A percentile compares a stretch with the other conserved stretches of the same genome.
Evolutionary conservation across 208 protist genomes (phyloP).

Genomic region (Trypanosoma congolense): DNA sequence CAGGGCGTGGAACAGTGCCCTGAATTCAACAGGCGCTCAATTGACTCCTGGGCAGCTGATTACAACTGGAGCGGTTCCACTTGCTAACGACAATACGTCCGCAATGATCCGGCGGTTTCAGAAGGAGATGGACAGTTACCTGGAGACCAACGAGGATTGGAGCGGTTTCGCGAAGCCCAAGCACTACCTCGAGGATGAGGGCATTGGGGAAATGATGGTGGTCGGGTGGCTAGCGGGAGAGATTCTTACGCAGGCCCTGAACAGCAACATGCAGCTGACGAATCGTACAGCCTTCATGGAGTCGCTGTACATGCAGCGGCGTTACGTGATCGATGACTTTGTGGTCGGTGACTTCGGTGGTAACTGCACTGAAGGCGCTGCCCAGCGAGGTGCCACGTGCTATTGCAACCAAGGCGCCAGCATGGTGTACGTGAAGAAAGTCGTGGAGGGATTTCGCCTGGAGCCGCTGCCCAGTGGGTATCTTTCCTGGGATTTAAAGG

Average conservation of each 20-base stretch:
- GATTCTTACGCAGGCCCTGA: not conserved
- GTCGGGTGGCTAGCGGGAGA: not conserved
- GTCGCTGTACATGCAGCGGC: constrained; percentile 21
- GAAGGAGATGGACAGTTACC: constrained; percentile 15
- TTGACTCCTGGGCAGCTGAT: constrained; percentile 17
- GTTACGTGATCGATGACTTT: constrained; percentile 20
- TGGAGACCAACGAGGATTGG: constrained; percentile 11
- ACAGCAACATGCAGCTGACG: not conserved
- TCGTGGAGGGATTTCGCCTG: not conserved
- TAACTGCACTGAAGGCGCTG: not conserved
- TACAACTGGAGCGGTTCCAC: constrained; percentile 19
- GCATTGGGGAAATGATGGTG: constrained; percentile 14
- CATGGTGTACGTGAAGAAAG: constrained; percentile 7
- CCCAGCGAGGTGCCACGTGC: constrained; percentile 6
- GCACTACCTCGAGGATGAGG: constrained; percentile 13
- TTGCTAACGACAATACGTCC: constrained; percentile 17
- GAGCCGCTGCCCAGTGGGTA: not conserved
- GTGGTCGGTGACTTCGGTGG: constrained; percentile 27
- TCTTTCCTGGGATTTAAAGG: constrained; percentile 1
- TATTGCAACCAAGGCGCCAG: constrained; percentile 18
- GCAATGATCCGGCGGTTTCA: constrained; percentile 19
- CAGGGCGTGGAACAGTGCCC: not conserved
- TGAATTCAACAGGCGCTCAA: constrained; percentile 3
- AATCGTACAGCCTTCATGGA: constrained; percentile 5
- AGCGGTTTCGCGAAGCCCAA: not conserved